These are phyloP conservation scores for Geranium rotundifolium DNA, from an alignment of 345 rosid genomes.

Conservation along the genomic window DNA sequence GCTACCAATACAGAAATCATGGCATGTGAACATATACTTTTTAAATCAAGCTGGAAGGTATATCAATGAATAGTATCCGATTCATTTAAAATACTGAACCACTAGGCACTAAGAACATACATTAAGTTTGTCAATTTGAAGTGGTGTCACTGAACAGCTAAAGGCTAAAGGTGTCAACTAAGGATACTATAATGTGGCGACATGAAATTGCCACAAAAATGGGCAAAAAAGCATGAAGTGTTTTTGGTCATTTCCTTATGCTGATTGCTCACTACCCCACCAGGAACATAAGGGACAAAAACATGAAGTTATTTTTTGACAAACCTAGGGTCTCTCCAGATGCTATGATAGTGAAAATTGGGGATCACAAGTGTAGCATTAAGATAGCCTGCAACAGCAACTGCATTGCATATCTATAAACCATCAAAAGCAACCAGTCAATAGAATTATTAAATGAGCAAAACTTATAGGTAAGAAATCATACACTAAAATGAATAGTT, in stretches of 20 bases:
- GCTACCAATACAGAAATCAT: neutral
- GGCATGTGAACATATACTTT: neutral
- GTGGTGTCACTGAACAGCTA: neutral
- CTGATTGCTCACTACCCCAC: neutral
- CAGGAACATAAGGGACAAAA: neutral
- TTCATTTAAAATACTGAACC: neutral
- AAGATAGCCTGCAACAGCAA: slow-evolving; percentile 97
- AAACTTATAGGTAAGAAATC: neutral
- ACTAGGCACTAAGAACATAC: neutral
- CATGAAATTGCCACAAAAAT: neutral
- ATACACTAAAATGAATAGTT: neutral
- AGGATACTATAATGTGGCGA: too few relatives aligned
- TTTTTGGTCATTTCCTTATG: too few relatives aligned
- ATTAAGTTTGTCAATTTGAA: neutral
- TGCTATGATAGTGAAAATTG: slow-evolving; percentile 90
- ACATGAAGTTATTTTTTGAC: slow-evolving; percentile 7
- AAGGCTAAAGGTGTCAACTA: neutral
- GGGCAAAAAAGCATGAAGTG: too few relatives aligned
- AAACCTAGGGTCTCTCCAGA: slow-evolving; percentile 98
- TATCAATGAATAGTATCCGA: neutral
- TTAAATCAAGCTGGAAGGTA: neutral
- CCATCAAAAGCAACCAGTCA: slow-evolving; percentile 17
- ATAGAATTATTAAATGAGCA: neutral
- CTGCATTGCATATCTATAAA: slow-evolving; percentile 97
- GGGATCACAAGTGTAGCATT: slow-evolving; percentile 98